Evolutionary conservation across 306 rosid species (phyloP), one percentile per base, ranked within the genome.

Genomic region (Purshia tridentata): DNA sequence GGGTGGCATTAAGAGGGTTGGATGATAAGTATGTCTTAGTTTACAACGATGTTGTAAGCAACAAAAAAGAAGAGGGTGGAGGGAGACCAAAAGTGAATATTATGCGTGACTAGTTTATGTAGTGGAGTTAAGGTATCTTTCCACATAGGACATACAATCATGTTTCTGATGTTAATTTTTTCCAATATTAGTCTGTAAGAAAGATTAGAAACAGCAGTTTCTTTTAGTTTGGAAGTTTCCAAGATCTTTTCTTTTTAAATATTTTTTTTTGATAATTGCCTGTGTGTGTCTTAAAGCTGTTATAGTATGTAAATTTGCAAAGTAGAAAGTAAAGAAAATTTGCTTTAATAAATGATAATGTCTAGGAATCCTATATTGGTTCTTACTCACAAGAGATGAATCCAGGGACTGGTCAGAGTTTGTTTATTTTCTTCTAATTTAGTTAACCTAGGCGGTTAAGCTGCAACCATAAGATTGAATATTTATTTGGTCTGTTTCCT

Each of bases 401-500:
- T 67, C 67, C 14, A 8, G 48, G 68, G 23, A 40, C 64, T 0
- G 10, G 58, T 61, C 19, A 14, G 45, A 15, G 63, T 48, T 54
- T 71, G 22, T 51, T 55, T 9, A 35, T 19, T 47, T 47, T 61
- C 11, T 11, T 54, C 46, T 57, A 76, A 22, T 39, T 37, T 19
- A 61, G 77, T 69, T 58, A 23, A 9, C 50, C 46, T 1, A 46
- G 56, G 54, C 1, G 5, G 18, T 65, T 44, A 55, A 47, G 63
- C 48, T 45, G 66, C 61, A 67, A 13, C 20, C 7, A 9, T 12
- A 8, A 45, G n/a, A 57, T 71, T 57, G 69, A 65, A 64, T 49
- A 59, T 19, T 75, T 45, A 44, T 18, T 40, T 16, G 39, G 79
- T 8, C 19, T 70, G 72, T 19, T 72, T 73, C n/a, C 67, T 80